phyloP scores from a whole-genome alignment of 176 grass and related monocot species.

The Avena atlantica region DNA sequence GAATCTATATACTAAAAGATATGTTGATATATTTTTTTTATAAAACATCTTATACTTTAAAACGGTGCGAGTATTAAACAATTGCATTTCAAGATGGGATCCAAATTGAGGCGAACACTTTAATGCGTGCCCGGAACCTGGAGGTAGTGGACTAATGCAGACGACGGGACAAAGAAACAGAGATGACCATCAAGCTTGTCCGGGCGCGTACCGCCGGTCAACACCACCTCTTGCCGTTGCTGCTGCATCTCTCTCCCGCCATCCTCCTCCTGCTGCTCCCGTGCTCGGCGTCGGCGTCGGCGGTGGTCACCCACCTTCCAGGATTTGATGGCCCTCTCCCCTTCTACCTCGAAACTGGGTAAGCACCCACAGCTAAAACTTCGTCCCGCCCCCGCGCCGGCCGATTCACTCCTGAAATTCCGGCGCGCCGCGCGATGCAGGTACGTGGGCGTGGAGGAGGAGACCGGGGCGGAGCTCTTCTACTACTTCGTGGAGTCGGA shows the following conservation, averaged over 20 bases:
- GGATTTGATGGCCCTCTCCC: slow-evolving; percentile 5
- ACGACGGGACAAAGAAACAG: neutral
- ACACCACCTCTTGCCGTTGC: neutral
- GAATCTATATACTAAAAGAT: too few relatives aligned
- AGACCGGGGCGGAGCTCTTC: neutral
- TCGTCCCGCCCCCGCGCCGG: neutral
- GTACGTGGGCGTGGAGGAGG: neutral
- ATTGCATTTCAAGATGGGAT: too few relatives aligned
- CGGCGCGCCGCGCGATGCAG: neutral
- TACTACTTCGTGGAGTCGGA: slow-evolving; percentile 21
- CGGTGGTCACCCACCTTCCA: neutral
- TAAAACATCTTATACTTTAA: too few relatives aligned
- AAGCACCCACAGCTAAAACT: neutral
- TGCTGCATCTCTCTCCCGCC: neutral
- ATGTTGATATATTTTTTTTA: too few relatives aligned
- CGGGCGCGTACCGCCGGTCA: neutral
- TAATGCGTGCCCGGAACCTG: too few relatives aligned
- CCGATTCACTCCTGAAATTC: too few relatives aligned
- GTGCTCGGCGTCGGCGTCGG: neutral
- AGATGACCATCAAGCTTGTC: neutral
- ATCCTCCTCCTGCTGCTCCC: neutral
- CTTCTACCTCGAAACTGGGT: slow-evolving; percentile 14
- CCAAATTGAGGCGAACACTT: too few relatives aligned
- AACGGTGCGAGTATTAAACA: too few relatives aligned
- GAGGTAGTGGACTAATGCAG: neutral